These are phyloP conservation scores for Phaeosphaeria sp. DNA, from an alignment of 2,329 filamentous ascomycete genomes.

Conservation along the genomic window DNA sequence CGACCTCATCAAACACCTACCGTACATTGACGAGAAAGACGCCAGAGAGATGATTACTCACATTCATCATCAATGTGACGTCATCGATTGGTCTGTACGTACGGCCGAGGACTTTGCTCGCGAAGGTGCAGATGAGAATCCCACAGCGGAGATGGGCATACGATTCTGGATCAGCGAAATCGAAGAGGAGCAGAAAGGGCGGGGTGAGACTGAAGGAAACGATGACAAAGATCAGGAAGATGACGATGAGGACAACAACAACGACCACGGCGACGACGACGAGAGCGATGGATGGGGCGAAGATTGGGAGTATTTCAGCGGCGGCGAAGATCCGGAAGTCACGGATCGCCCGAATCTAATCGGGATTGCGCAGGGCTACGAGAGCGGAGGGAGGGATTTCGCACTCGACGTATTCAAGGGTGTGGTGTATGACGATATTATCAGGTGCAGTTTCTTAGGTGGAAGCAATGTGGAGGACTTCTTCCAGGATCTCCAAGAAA, in stretches of 20 bases:
- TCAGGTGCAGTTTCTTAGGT: constrained; percentile 1
- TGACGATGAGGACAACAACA: background rate
- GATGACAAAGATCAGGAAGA: background rate
- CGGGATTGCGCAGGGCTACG: constrained; percentile 7
- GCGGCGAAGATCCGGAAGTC: constrained; percentile 6
- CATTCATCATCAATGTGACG: background rate
- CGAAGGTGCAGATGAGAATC: too few species aligned
- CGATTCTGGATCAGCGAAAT: background rate
- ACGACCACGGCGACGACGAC: background rate
- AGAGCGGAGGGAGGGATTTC: constrained; percentile 11
- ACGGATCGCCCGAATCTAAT: constrained; percentile 10
- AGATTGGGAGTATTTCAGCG: constrained; percentile 1
- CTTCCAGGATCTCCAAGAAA: constrained; percentile 4
- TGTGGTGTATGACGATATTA: constrained; percentile 9
- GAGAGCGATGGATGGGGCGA: background rate
- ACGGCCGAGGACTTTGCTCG: background rate
- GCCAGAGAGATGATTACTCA: background rate
- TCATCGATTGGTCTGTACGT: background rate
- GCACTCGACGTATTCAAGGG: constrained; percentile 14
- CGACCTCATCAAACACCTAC: background rate
- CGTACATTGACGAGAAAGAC: background rate
- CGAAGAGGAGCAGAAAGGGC: background rate
- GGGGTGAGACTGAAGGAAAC: background rate
- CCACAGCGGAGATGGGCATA: background rate
- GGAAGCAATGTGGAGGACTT: constrained; percentile 2